Percentiles rank a stretch among this genome's conserved stretches.
Conservation (phyloP, 352 stramenopile species). For the Globisporangium orthogonon region DNA sequence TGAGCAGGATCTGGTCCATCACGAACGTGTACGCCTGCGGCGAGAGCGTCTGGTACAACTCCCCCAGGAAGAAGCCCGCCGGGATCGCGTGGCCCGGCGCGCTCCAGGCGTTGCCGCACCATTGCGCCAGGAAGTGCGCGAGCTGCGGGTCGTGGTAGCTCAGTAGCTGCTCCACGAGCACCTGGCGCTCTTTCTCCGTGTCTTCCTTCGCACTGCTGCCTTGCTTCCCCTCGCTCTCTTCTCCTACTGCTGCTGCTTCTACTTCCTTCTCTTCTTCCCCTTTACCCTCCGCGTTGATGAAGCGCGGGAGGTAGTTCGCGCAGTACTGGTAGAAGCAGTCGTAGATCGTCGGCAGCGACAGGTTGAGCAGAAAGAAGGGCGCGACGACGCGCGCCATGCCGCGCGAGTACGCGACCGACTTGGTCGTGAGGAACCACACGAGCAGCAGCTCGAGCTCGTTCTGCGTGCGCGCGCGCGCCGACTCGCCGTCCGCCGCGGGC, state of each 20-base stretch:
- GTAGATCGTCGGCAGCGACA: slow-evolving; percentile 73
- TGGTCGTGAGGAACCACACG: slow-evolving; percentile 79
- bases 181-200: slow-evolving; percentile 31
- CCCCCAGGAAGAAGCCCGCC: slow-evolving; percentile 48
- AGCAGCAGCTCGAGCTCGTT: slow-evolving; percentile 68
- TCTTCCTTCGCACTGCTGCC: neutral
- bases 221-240: slow-evolving; percentile 16
- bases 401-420: slow-evolving; percentile 61
- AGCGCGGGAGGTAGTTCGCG: slow-evolving; percentile 60
- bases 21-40: slow-evolving; percentile 57
- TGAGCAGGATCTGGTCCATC: slow-evolving; percentile 78
- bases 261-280: slow-evolving; percentile 8
- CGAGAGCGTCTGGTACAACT: slow-evolving; percentile 60
- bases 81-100: slow-evolving; percentile 45
- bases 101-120: slow-evolving; percentile 66
- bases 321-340: slow-evolving; percentile 87
- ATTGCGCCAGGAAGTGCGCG: slow-evolving; percentile 64
- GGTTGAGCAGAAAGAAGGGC: slow-evolving; percentile 63
- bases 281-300: slow-evolving; percentile 30
- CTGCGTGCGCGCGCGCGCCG: slow-evolving; percentile 31
- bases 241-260: neutral
- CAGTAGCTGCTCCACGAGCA: slow-evolving; percentile 65
- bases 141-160: slow-evolving; percentile 69
- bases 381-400: slow-evolving; percentile 75
- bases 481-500: neutral